Conservation (phyloP, 148 eudicot genomes). For the Gaultheria prostrata region DNA sequence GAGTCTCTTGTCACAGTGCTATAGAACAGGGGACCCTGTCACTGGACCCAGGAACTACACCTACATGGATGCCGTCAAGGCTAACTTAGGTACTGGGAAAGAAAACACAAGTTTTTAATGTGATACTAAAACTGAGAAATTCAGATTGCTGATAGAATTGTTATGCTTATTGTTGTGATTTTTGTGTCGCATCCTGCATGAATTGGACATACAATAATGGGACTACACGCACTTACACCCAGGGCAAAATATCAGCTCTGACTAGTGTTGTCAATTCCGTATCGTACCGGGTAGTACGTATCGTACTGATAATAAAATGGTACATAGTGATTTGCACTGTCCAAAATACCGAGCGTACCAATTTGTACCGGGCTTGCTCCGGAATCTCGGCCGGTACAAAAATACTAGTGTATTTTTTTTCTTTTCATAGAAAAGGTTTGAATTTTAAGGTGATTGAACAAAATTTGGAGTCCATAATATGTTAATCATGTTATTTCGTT, state of each 20-base stretch:
- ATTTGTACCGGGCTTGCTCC: no score
- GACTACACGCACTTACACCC: background rate
- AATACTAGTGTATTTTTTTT: no score
- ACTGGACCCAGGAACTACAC: slow-evolving; percentile 37
- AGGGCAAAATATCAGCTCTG: background rate
- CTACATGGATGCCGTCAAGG: slow-evolving; percentile 39
- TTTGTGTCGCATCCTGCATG: background rate
- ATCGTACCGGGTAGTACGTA: no score
- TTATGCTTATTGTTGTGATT: background rate
- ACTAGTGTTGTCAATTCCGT: background rate
- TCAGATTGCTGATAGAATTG: background rate
- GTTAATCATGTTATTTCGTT: no score
- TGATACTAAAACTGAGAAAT: background rate
- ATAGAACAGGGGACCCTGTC: slow-evolving; percentile 37
- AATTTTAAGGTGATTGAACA: no score
- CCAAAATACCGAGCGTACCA: no score
- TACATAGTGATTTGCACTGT: no score
- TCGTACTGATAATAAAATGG: no score
- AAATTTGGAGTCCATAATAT: no score
- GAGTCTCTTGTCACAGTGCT: slow-evolving; percentile 30
- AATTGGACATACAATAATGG: background rate
- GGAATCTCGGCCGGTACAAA: no score
- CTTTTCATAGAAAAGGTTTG: no score
- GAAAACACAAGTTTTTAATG: background rate
- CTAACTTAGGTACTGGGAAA: slow-evolving; percentile 21